Percentiles rank a stretch among this genome's conserved stretches.
Evolutionary conservation across 495 filamentous ascomycete genomes (phyloP).

Genomic region (Lophiostoma macrostomum): DNA sequence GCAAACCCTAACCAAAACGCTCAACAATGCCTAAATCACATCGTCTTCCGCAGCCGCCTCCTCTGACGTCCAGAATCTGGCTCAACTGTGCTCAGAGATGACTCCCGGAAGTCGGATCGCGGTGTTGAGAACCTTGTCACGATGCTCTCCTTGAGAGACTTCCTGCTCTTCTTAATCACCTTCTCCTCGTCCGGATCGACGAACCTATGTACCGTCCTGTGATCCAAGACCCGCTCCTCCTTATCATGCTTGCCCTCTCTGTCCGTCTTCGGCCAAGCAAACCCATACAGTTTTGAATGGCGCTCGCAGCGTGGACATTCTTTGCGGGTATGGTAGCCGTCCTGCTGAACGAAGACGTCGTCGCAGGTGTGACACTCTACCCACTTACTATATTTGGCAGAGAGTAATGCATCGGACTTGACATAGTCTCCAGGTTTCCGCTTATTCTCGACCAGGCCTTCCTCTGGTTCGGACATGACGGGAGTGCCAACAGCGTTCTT

Average conservation of each 20-base stretch:
- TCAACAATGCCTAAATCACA: background rate
- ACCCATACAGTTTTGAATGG: constrained; percentile 93
- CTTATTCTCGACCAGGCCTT: constrained; percentile 27
- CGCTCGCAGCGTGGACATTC: constrained; percentile 91
- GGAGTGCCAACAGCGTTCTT: constrained; percentile 34
- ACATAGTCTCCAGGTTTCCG: constrained; percentile 45
- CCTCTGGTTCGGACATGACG: constrained; percentile 41
- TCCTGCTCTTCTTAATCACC: constrained; percentile 20
- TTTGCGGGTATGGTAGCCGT: constrained; percentile 79
- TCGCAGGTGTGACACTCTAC: constrained; percentile 81
- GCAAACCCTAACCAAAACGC: background rate
- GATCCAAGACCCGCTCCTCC: constrained; percentile 54
- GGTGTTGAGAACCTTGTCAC: constrained; percentile 19
- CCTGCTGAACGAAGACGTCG: constrained; percentile 74
- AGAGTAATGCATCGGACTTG: constrained; percentile 67
- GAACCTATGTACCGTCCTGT: constrained; percentile 43
- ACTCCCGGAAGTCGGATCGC: background rate
- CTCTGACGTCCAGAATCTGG: constrained; percentile 13
- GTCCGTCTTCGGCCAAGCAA: constrained; percentile 92
- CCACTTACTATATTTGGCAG: constrained; percentile 73
- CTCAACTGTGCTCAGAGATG: constrained; percentile 15
- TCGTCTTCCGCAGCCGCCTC: constrained; percentile 12
- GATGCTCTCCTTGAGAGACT: constrained; percentile 3
- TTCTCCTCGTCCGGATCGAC: constrained; percentile 43
- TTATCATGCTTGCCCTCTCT: constrained; percentile 66